Base-by-base conservation (phyloP, 1,284 basidiomycete species). In the Puccinia coronata region DNA sequence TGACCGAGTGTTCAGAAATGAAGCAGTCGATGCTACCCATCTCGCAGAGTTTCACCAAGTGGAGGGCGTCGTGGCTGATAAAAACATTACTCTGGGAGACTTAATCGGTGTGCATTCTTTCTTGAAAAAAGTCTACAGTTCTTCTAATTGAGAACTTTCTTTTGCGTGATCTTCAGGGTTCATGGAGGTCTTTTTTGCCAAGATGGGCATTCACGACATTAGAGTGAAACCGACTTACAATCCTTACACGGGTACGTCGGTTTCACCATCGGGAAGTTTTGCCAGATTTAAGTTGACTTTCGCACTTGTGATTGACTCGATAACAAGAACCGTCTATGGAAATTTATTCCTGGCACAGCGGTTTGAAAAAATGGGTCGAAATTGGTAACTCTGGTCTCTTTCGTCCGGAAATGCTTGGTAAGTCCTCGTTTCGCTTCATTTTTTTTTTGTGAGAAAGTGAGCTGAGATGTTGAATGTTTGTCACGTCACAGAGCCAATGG, bases 31-130 rank as follows among this genome's bases (percentile, higher is more conserved):
- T 87, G 96, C 96, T 51, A 99, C 97, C n/a, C 97, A 99, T 88
- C 86, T 99, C 82, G 97, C 97, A 25, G 97, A 99, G 88, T 99
- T 99, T 89, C 96, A 99, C 86, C 97, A 99, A 87, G 97, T 99
- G 18, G 97, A 99, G 87, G 97, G 97, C 82, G 96, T 99, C 67
- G 95, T 99, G 20, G 97, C 97, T 20, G 97, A 99, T 87, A 91
- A 92, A 84, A 91, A 92, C 82, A 89, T 99, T 82, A 99, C 96
- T 1, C 88, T 99, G n/a, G 97, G 95, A 23, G 95, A 99, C 87
- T 88, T 99, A 82, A 98, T 99, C 84, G 96, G 95, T 94, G 83
- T 72, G 88, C 84, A 14, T 51, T 57, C 41, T 57, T 73, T 31
- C 34, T 28, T 47, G 39, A 23, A 25, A 16, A 47, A 59, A 49